Conservation (phyloP, 495 filamentous ascomycete species). For the Trichoderma gamsii region DNA sequence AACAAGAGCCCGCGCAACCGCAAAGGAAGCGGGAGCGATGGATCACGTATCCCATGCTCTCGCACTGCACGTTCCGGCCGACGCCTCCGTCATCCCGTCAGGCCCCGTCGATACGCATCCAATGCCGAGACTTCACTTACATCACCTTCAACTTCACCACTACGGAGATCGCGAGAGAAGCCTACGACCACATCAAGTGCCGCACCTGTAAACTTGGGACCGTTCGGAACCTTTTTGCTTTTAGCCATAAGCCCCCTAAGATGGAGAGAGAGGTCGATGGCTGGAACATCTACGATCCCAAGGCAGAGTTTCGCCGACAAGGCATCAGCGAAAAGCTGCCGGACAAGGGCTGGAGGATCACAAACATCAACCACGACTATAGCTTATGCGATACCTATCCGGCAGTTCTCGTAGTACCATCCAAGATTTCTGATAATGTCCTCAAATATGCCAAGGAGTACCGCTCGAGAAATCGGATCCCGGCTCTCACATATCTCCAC, state of each 20-base stretch:
- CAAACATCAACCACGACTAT: slow-evolving; percentile 83
- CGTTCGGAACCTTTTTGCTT: slow-evolving; percentile 88
- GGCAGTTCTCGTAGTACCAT: slow-evolving; percentile 72
- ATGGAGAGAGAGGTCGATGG: slow-evolving; percentile 73
- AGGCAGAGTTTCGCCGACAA: slow-evolving; percentile 71
- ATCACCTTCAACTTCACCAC: slow-evolving; percentile 80
- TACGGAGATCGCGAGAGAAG: slow-evolving; percentile 72
- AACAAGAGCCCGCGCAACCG: slow-evolving; percentile 16
- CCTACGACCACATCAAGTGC: slow-evolving; percentile 78
- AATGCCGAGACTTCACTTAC: slow-evolving; percentile 88
- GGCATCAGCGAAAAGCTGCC: slow-evolving; percentile 69
- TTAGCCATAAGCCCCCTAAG: slow-evolving; percentile 67
- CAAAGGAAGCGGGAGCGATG: slow-evolving; percentile 68
- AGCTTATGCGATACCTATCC: slow-evolving; percentile 94
- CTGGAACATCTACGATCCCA: slow-evolving; percentile 83
- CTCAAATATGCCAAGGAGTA: slow-evolving; percentile 90
- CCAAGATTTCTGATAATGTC: slow-evolving; percentile 88
- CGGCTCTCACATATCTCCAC: slow-evolving; percentile 85
- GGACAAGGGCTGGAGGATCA: slow-evolving; percentile 82
- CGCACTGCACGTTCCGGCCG: slow-evolving; percentile 64
- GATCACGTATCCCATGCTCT: slow-evolving; percentile 91
- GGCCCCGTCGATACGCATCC: slow-evolving; percentile 77
- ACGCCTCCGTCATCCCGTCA: slow-evolving; percentile 63
- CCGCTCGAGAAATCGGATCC: slow-evolving; percentile 81
- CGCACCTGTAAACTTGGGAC: slow-evolving; percentile 78